A percentile compares a stretch with the other conserved stretches of the same genome.
Evolutionary conservation across 2,329 filamentous ascomycete species (phyloP).

Genomic region (Colletotrichum aenigma): DNA sequence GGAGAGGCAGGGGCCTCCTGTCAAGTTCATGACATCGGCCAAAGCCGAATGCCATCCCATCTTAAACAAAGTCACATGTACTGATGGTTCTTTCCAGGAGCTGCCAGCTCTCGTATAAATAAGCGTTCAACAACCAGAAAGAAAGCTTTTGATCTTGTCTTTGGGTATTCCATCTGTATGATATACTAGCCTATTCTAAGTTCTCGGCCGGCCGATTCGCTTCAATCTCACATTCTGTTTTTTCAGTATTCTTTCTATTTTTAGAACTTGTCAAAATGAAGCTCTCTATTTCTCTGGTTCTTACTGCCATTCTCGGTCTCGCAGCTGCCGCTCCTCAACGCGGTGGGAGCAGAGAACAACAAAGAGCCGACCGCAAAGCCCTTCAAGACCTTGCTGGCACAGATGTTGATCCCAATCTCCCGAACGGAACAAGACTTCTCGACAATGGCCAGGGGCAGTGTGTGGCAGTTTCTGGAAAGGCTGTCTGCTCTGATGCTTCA

Average conservation of each 20-base stretch:
- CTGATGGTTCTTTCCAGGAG: not conserved
- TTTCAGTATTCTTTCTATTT: not conserved
- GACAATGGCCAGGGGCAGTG: conserved; percentile 1
- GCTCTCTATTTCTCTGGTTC: not conserved
- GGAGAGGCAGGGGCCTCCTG: not conserved
- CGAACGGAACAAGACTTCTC: conserved; percentile 2
- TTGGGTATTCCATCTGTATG: not conserved
- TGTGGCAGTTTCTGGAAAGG: not conserved
- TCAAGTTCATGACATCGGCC: not conserved
- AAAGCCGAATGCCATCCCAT: not conserved
- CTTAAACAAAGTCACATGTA: not conserved
- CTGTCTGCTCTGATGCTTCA: not conserved
- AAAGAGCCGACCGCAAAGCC: not conserved
- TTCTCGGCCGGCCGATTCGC: not conserved
- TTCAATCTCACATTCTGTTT: not conserved
- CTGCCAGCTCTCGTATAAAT: not conserved
- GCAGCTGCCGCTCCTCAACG: not conserved
- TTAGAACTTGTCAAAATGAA: not conserved
- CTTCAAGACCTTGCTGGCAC: conserved; percentile 4
- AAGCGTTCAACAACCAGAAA: no score
- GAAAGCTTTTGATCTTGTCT: not conserved
- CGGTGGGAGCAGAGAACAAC: not conserved
- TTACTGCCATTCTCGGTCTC: not conserved
- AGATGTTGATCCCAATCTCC: conserved; percentile 4
- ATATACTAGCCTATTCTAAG: not conserved